phyloP scores from a whole-genome alignment of 2,329 filamentous ascomycete species.

The Claviceps sp. region DNA sequence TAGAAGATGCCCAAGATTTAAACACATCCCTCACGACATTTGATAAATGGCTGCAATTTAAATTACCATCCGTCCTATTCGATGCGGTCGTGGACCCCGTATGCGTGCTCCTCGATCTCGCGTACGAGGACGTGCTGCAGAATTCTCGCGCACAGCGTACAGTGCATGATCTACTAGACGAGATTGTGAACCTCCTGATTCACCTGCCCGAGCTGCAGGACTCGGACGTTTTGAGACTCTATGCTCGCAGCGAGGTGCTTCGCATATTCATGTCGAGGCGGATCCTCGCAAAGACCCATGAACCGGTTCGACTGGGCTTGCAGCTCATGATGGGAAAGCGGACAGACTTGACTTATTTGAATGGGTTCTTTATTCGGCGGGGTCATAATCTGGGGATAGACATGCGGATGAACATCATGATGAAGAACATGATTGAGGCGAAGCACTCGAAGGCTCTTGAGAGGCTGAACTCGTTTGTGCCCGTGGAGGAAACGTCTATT shows the following conservation, averaged over 20 bases:
- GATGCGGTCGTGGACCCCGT: conserved; percentile 69
- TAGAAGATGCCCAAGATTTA: conserved; percentile 12
- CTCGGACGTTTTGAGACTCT: conserved; percentile 40
- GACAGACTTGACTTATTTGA: conserved; percentile 74
- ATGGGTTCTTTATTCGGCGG: conserved; percentile 70
- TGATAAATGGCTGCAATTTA: conserved; percentile 48
- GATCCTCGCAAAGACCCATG: conserved; percentile 31
- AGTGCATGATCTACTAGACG: conserved; percentile 58
- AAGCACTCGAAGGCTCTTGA: conserved; percentile 33
- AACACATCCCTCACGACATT: conserved; percentile 12
- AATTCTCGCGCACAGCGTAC: conserved; percentile 52
- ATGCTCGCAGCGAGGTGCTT: conserved; percentile 46
- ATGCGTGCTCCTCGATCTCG: conserved; percentile 63
- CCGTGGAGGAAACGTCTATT: conserved; percentile 22
- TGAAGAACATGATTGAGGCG: conserved; percentile 59
- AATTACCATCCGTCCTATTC: conserved; percentile 67
- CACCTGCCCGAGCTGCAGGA: conserved; percentile 59
- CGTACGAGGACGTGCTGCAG: conserved; percentile 56
- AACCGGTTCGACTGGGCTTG: conserved; percentile 50
- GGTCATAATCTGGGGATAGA: conserved; percentile 62
- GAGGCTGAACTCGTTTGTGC: conserved; percentile 20
- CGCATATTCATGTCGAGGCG: conserved; percentile 39
- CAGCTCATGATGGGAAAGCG: conserved; percentile 46
- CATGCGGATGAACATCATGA: conserved; percentile 57
- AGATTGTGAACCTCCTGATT: conserved; percentile 60